Evolutionary conservation across 192 early-diverging fungal species (phyloP), one percentile per base, ranked within the genome.

Genomic region (Entomortierella beljakovae): DNA sequence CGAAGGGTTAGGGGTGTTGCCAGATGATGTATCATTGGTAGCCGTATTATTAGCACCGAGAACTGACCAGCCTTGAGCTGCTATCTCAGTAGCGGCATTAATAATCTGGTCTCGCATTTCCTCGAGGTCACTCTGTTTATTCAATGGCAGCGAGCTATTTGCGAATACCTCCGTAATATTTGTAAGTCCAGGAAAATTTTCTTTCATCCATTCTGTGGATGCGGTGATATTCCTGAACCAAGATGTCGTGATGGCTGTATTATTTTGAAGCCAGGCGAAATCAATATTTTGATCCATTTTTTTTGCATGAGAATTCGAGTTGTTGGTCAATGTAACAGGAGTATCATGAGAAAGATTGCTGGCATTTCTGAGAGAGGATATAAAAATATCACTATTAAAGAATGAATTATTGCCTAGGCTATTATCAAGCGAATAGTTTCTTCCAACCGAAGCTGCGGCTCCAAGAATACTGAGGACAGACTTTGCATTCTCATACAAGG

Each of bases 81-180:
- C 48, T 1, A 62, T 37, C 4, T 31, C 51, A 20, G 67, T 34
- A 1, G 60, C 66, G 4, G 52, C 52, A 0, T 69, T 28, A 1
- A 52, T 55, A 11, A 77, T 25, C 20, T 43, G 52, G 18, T 52
- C n/a, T 10, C 57, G 28, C 26, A 77, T 52, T 7, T 57, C 55
- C 31, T 69, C 66, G 18, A 77, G 49, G 1, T 42, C 26, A 6
- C 33, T 46, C 18, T 57, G 61, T 16, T 43, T 60, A 1, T 22
- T 20, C 4, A 28, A 43, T 4, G 66, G 15, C 11, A 77, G 18
- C 2, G 68, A 62, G 42, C 32, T 62, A 53, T 52, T 70, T 49
- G 26, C 79, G 80, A 33, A 70, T 51, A 35, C 76, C 65, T 33
- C 80, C 51, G 54, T 84, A 55, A 79, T 75, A 42, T 82, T 71